Evolutionary conservation across 345 rosid genomes (phyloP).

Genomic region (Mercurialis annua): DNA sequence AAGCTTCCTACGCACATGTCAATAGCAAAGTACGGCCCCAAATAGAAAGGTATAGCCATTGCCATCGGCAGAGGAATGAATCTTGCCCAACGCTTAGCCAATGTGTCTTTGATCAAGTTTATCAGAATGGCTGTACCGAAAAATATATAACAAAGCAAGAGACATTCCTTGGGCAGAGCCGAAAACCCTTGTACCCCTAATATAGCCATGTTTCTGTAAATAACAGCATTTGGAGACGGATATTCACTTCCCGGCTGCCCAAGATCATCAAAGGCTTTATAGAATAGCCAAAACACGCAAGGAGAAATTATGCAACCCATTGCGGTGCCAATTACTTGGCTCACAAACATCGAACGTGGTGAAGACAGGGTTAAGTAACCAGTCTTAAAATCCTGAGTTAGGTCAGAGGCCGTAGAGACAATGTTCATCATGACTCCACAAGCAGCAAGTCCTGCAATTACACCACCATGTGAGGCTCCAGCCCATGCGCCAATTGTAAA

Average conservation of each 20-base stretch:
- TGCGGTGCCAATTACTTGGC: conserved; percentile 51
- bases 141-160: conserved; percentile 38
- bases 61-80: conserved; percentile 49
- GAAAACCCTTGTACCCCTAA: conserved; percentile 55
- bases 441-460: conserved; percentile 46
- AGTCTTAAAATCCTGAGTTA: conserved; percentile 53
- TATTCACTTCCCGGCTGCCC: conserved; percentile 40
- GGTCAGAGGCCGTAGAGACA: conserved; percentile 47
- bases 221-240: conserved; percentile 45
- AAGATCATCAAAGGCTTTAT: conserved; percentile 42
- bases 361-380: conserved; percentile 50
- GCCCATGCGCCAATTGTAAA: conserved; percentile 51
- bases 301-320: conserved; percentile 53
- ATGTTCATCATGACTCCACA: conserved; percentile 55
- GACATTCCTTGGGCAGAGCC: conserved; percentile 46
- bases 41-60: conserved; percentile 51
- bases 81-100: conserved; percentile 30
- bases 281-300: conserved; percentile 41
- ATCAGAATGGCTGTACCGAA: conserved; percentile 40
- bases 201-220: conserved; percentile 47
- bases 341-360: conserved; percentile 49
- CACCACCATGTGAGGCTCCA: conserved; percentile 45
- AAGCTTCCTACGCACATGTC: conserved; percentile 57
- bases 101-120: conserved; percentile 28
- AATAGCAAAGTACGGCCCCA: conserved; percentile 45